Percentiles rank a stretch among this genome's conserved stretches.
These are phyloP conservation scores for Forsythia viridissima DNA, from an alignment of 257 asterid genomes.

Conservation along the genomic window DNA sequence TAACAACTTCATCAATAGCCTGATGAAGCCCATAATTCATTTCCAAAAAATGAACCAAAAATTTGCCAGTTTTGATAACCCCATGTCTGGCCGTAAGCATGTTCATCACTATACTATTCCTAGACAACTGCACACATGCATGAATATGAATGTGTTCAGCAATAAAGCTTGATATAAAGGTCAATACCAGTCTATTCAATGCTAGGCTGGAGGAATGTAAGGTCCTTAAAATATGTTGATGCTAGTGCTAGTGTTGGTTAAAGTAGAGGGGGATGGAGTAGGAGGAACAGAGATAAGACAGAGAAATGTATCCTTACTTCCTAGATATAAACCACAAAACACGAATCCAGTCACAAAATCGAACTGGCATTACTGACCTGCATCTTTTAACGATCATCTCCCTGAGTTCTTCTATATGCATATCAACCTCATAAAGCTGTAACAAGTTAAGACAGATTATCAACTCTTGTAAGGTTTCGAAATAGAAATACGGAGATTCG, in stretches of 20 bases:
- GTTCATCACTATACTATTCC: neutral
- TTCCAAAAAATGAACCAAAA: slow-evolving; percentile 7
- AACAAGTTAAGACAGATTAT: slow-evolving; percentile 28
- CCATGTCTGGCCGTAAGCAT: neutral
- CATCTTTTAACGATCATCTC: slow-evolving; percentile 70
- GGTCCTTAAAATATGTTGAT: neutral
- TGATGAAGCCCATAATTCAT: neutral
- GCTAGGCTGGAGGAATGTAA: neutral
- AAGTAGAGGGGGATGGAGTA: neutral
- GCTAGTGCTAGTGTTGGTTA: neutral
- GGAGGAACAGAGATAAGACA: neutral
- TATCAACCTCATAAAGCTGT: slow-evolving; percentile 75
- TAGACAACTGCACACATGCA: neutral
- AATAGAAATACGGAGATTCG: neutral
- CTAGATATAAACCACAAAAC: neutral
- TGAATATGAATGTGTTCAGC: neutral
- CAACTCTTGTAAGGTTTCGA: neutral
- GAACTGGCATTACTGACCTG: slow-evolving; percentile 59
- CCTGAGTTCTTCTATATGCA: slow-evolving; percentile 71
- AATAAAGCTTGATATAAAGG: neutral
- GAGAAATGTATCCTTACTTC: neutral
- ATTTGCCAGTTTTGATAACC: neutral
- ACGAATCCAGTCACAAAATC: neutral
- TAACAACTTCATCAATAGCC: neutral
- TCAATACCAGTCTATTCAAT: neutral